These are phyloP conservation scores for Polyporus arcularius DNA, from an alignment of 768 basidiomycete genomes.

Conservation along the genomic window DNA sequence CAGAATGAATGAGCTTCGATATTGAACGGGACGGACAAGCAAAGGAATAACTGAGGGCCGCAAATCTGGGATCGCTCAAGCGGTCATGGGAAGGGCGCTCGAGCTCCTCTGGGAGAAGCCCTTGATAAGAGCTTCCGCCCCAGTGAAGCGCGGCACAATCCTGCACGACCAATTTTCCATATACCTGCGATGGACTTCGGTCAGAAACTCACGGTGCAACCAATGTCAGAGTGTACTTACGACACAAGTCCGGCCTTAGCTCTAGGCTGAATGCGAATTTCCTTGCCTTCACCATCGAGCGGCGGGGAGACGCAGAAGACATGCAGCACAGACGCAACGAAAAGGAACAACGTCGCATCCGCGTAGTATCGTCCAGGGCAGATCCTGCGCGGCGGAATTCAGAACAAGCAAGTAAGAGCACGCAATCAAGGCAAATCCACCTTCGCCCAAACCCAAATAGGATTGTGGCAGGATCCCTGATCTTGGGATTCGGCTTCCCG, in stretches of 20 bases:
- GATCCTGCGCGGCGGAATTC: slow-evolving; percentile 6
- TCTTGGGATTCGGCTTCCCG: neutral
- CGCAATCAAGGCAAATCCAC: neutral
- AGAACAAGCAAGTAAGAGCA: neutral
- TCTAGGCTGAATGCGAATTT: slow-evolving; percentile 9
- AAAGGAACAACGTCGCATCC: slow-evolving; percentile 15
- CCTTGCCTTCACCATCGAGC: slow-evolving; percentile 13
- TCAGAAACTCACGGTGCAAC: neutral
- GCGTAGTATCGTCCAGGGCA: slow-evolving; percentile 26
- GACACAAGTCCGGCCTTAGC: slow-evolving; percentile 3
- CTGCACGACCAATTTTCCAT: slow-evolving; percentile 24
- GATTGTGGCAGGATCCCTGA: slow-evolving; percentile 2
- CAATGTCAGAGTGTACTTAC: slow-evolving; percentile 12
- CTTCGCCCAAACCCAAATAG: slow-evolving; percentile 19
- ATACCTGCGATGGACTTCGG: slow-evolving; percentile 5
- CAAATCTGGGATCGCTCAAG: too few relatives aligned
- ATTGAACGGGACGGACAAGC: too few relatives aligned
- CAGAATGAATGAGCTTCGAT: too few relatives aligned
- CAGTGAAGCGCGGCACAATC: slow-evolving; percentile 23
- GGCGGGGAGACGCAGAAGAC: slow-evolving; percentile 19
- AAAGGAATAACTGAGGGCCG: too few relatives aligned
- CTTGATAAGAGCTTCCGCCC: slow-evolving; percentile 18
- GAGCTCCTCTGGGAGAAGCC: too few relatives aligned
- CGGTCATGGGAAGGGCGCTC: neutral
- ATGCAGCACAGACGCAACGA: slow-evolving; percentile 18